These are phyloP conservation scores for Metschnikowia kofuensis DNA, from an alignment of 805 yeast species.

Conservation along the genomic window DNA sequence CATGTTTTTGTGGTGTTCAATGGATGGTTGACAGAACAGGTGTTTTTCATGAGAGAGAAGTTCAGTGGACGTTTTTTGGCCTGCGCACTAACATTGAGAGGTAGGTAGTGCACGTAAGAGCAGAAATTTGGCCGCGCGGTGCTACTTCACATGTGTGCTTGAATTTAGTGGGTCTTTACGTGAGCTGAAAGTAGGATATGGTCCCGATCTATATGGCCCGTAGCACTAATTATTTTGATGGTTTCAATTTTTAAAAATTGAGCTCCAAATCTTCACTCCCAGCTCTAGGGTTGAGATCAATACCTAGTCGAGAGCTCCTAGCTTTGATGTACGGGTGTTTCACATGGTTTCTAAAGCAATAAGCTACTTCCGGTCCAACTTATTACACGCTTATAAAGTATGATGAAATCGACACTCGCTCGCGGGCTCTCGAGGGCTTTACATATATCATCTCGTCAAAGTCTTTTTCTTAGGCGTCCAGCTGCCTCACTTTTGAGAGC, in stretches of 20 bases:
- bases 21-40: background rate
- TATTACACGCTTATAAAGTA: background rate
- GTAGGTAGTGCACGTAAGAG: background rate
- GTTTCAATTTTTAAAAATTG: too few relatives aligned
- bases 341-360: background rate
- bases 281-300: background rate
- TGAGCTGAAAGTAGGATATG: too few relatives aligned
- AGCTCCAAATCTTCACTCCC: background rate
- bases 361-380: background rate
- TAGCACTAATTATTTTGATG: too few relatives aligned
- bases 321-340: background rate
- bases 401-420: conserved; percentile 7
- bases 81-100: conserved; percentile 1
- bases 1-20: conserved; percentile 38
- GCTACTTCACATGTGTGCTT: too few relatives aligned
- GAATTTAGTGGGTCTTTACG: too few relatives aligned
- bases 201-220: too few relatives aligned
- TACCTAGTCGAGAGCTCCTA: background rate
- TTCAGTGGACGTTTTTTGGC: conserved; percentile 2
- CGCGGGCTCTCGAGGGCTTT: conserved; percentile 6
- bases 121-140: too few relatives aligned
- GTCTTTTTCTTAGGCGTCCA: background rate
- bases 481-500: background rate
- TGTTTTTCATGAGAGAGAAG: background rate
- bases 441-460: background rate